These are phyloP conservation scores for Fraxinus anomala DNA, from an alignment of 257 asterid genomes.

Conservation along the genomic window DNA sequence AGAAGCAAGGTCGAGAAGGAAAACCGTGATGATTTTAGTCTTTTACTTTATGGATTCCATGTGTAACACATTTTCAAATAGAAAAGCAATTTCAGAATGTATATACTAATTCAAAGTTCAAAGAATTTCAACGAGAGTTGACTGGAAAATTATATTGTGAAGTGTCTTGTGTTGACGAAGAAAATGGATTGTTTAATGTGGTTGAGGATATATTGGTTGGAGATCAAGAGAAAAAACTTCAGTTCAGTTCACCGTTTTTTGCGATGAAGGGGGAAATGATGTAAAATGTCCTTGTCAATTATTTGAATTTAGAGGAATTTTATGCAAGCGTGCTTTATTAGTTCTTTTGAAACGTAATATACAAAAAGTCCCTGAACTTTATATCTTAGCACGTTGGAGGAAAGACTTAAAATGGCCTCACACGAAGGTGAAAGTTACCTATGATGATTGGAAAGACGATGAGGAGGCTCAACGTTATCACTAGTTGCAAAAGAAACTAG, in stretches of 20 bases:
- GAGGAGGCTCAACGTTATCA: too few relatives aligned
- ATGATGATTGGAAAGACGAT: too few relatives aligned
- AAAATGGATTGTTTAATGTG: not conserved
- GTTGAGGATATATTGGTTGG: not conserved
- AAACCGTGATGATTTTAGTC: not conserved
- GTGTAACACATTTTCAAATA: not conserved
- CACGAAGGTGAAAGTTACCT: too few relatives aligned
- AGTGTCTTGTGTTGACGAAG: not conserved
- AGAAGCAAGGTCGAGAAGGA: conserved; percentile 25
- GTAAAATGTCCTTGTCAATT: not conserved
- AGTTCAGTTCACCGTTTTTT: not conserved
- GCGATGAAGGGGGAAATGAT: not conserved
- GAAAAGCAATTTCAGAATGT: not conserved
- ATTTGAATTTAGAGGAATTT: too few relatives aligned
- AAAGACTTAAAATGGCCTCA: too few relatives aligned
- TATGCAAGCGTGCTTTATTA: too few relatives aligned
- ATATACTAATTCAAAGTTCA: not conserved
- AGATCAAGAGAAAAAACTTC: not conserved
- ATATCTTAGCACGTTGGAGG: too few relatives aligned
- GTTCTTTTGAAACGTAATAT: too few relatives aligned
- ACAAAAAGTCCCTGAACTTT: too few relatives aligned
- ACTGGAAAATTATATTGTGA: not conserved
- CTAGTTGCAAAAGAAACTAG: too few relatives aligned
- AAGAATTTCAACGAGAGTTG: not conserved
- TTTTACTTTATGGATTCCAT: not conserved